Percentiles rank a stretch among this genome's conserved stretches.
These are phyloP conservation scores for Schizophyllum commune DNA, from an alignment of 1,284 basidiomycete species.

Conservation along the genomic window DNA sequence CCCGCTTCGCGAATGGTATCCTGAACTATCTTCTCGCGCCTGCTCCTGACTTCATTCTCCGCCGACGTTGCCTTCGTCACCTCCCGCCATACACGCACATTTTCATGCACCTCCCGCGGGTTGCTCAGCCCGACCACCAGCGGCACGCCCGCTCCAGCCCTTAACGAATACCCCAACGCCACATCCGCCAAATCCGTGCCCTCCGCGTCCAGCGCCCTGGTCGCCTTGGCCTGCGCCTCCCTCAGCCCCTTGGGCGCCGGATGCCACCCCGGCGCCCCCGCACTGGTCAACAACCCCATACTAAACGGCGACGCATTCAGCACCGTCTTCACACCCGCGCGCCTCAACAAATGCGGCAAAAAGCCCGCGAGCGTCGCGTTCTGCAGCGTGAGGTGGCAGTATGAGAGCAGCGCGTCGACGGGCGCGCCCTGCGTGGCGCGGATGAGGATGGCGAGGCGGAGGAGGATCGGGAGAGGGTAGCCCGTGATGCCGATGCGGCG, in stretches of 20 bases:
- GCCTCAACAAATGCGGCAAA: constrained; percentile 49
- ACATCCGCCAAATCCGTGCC: constrained; percentile 55
- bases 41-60: constrained; percentile 31
- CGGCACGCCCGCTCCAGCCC: constrained; percentile 44
- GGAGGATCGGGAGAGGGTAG: constrained; percentile 84
- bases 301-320: constrained; percentile 84
- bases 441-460: constrained; percentile 77
- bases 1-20: constrained; percentile 43
- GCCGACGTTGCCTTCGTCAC: constrained; percentile 31
- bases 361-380: constrained; percentile 64
- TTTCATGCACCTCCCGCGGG: constrained; percentile 67
- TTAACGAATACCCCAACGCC: constrained; percentile 69
- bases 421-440: constrained; percentile 50
- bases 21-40: constrained; percentile 40
- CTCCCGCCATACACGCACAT: constrained; percentile 59
- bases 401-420: constrained; percentile 78
- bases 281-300: constrained; percentile 81
- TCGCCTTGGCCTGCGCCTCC: constrained; percentile 32
- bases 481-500: constrained; percentile 79
- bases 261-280: constrained; percentile 73
- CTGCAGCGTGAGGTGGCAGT: constrained; percentile 84
- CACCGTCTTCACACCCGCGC: constrained; percentile 65
- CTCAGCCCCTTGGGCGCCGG: constrained; percentile 59
- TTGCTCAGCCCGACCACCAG: constrained; percentile 73
- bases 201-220: constrained; percentile 7